phyloP scores from a whole-genome alignment of 768 basidiomycete genomes.

The Hydnum rufescens region DNA sequence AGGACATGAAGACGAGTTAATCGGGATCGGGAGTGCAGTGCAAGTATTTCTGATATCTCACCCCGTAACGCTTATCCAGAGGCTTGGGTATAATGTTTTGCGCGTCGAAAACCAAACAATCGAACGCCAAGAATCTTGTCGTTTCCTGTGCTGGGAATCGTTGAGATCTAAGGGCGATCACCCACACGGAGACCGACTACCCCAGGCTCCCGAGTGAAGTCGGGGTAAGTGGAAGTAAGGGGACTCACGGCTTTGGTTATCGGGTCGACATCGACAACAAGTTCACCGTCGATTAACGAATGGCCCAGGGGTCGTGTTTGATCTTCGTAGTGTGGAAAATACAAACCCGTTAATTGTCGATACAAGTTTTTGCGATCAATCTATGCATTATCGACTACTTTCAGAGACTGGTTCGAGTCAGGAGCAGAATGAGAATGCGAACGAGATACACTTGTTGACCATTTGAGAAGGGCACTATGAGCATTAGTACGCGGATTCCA shows the following conservation, averaged over 20 bases:
- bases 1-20: neutral
- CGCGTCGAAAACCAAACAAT: constrained; percentile 72
- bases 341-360: constrained; percentile 51
- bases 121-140: constrained; percentile 71
- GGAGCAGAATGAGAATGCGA: constrained; percentile 16
- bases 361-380: constrained; percentile 90
- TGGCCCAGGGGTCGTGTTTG: constrained; percentile 46
- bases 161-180: neutral
- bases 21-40: neutral
- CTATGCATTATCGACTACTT: too few relatives aligned
- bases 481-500: constrained; percentile 73
- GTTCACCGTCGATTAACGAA: constrained; percentile 81
- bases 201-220: too few relatives aligned
- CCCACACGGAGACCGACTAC: neutral
- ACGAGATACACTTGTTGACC: constrained; percentile 56
- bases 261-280: constrained; percentile 79
- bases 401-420: neutral
- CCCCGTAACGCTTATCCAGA: constrained; percentile 78
- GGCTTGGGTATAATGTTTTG: constrained; percentile 73
- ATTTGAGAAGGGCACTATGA: constrained; percentile 40
- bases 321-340: constrained; percentile 77
- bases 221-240: too few relatives aligned
- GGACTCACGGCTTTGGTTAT: constrained; percentile 1
- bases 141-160: constrained; percentile 37
- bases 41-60: constrained; percentile 23